Base-by-base conservation (phyloP, 371 early-diverging fungal genomes). In the Dipsacomyces acuminosporus region DNA sequence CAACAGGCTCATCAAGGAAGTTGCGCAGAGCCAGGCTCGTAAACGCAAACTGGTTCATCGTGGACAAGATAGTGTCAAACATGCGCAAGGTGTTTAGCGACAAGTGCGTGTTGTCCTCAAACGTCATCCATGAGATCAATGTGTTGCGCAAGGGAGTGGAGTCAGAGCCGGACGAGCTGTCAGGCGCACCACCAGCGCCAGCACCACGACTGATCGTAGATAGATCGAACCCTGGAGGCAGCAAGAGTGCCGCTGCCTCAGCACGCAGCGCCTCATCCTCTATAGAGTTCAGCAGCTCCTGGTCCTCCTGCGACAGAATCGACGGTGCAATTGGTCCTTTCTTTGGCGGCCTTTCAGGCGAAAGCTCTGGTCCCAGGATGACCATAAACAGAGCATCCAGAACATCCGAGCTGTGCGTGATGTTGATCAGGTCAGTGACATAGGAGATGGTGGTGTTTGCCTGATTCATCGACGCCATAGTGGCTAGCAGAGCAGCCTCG, bases 31-130 rank as follows among this genome's bases (percentile, higher is more conserved):
- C 78, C 8, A 84, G 66, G 42, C 80, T 81, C 41, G 76, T 78
- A 40, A 78, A 76, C 7, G 80, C 82, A 73, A 83, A 83, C 49
- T 84, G 84, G 48, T 80, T 81, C 54, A 79, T 79, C 0, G 81
- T 81, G 47, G 79, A 77, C n/a, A 84, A 56, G 8, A 84, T 73
- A 6, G 80, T 77, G 54, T 84, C 84, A 53, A 84, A 84, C 21
- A 84, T 56, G 3, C 80, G 77, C 40, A 84, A 52, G 1, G 84
- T 76, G 48, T 80, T 73, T 23, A 84, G 61, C 1, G 79, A 63
- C 22, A 84, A 56, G 17, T 79, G 75, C 19, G 75, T 66, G 47
- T 75, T 59, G 24, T 82, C 57, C 6, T 60, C 56, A n/a, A 49
- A 9, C 13, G 58, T 46, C 72, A 73, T 59, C 59, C 73, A 65